These are phyloP conservation scores for Annona squamosa DNA, from an alignment of 164 flowering plant species.

Conservation along the genomic window DNA sequence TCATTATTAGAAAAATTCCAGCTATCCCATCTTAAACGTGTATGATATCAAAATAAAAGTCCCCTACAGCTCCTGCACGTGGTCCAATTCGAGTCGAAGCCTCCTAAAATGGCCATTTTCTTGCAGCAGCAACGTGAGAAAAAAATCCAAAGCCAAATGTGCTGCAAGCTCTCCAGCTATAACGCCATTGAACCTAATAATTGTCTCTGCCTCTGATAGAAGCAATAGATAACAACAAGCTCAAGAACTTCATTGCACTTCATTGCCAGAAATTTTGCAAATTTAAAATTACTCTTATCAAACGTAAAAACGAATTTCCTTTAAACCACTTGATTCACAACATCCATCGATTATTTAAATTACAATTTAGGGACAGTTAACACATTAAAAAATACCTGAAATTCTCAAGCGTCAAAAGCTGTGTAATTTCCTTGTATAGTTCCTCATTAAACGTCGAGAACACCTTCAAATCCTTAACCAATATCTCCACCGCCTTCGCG, in stretches of 20 bases:
- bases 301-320: neutral
- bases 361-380: neutral
- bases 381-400: slow-evolving; percentile 50
- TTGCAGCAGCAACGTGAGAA: no score
- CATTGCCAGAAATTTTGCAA: neutral
- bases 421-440: slow-evolving; percentile 75
- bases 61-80: no score
- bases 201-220: no score
- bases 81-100: no score
- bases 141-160: no score
- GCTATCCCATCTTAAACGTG: no score
- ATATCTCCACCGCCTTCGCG: slow-evolving; percentile 77
- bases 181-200: no score
- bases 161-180: no score
- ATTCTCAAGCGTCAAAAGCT: slow-evolving; percentile 61
- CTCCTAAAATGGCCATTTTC: no score
- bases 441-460: slow-evolving; percentile 82
- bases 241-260: neutral
- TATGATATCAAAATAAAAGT: no score
- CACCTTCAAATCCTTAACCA: slow-evolving; percentile 74
- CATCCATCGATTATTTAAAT: neutral
- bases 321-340: neutral
- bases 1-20: no score
- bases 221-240: neutral
- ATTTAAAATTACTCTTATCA: no score